Evolutionary conservation across 768 basidiomycete genomes (phyloP), one percentile per base, ranked within the genome.

Genomic region (Multifurca ochricompacta): DNA sequence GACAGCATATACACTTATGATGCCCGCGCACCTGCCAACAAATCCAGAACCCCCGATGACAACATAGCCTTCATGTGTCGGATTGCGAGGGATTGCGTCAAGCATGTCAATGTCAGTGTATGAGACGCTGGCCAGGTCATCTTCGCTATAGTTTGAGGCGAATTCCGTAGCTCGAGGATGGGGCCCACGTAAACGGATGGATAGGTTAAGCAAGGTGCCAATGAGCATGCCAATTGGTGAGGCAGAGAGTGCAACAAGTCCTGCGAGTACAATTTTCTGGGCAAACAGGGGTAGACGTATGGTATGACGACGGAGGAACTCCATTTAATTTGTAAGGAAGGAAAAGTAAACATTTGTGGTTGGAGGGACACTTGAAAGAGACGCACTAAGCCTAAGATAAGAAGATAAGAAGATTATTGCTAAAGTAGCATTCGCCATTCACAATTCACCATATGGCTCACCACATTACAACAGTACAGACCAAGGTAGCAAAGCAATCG

Each of bases 21-120:
- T 4, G 28, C 18, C 6, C 14, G 30, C 56, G 25, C 48, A 67
- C 69, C 65, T 64, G 44, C 69, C 69, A 25, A 70, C 57, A 47
- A 69, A 69, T 1, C 68, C 68, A 11, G 69, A 68, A 3, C 68
- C 68, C 8, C 68, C 69, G 7, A 69, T 49, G 31, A 70, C 60
- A 2, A 62, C 67, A 47, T 70, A 71, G 2, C 66, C 64, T 6
- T 43, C 47, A 13, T 62, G 61, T 6, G 67, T 68, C 4, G 64
- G 56, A 27, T 60, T 43, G 9, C 52, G 48, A 7, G 67, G 67
- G 27, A 68, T 58, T 5, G 58, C 62, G 21, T 64, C 60, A 42
- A 66, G 58, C 54, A 69, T 64, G 53, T 67, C 59, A 16, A 69
- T 64, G 11, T 60, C 56, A 23, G 59, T 51, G 53, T 70, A 67